A percentile compares a stretch with the other conserved stretches of the same genome.
These are phyloP conservation scores for Fereydounia khargensis DNA, from an alignment of 1,284 basidiomycete genomes.

Conservation along the genomic window DNA sequence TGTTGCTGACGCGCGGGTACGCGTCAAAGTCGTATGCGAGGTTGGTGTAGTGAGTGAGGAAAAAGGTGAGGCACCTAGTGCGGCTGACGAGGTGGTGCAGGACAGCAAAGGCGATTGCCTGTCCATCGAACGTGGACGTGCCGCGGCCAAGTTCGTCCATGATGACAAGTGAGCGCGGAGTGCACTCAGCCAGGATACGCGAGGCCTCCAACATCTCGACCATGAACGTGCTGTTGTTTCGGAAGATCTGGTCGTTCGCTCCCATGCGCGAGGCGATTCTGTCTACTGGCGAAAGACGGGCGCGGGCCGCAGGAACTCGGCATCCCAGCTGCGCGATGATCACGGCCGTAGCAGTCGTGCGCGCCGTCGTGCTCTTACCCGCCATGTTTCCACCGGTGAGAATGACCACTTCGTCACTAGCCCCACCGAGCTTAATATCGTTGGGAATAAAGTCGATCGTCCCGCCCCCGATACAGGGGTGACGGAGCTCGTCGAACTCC, in stretches of 20 bases:
- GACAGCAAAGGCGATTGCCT: slow-evolving; percentile 55
- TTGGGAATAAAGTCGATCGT: slow-evolving; percentile 85
- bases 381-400: slow-evolving; percentile 93
- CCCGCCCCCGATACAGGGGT: slow-evolving; percentile 65
- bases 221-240: slow-evolving; percentile 56
- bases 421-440: slow-evolving; percentile 79
- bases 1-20: slow-evolving; percentile 52
- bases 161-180: slow-evolving; percentile 55
- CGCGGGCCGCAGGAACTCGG: slow-evolving; percentile 82
- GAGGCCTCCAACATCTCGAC: slow-evolving; percentile 57
- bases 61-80: slow-evolving; percentile 54
- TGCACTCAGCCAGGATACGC: slow-evolving; percentile 53
- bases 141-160: slow-evolving; percentile 58
- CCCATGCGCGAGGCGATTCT: slow-evolving; percentile 97
- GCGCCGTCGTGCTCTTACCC: slow-evolving; percentile 65
- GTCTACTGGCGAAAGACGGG: slow-evolving; percentile 84
- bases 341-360: slow-evolving; percentile 93
- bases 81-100: slow-evolving; percentile 51
- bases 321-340: slow-evolving; percentile 99
- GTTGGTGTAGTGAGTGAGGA: slow-evolving; percentile 54
- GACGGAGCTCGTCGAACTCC: slow-evolving; percentile 77
- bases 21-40: slow-evolving; percentile 49
- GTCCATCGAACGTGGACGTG: slow-evolving; percentile 56
- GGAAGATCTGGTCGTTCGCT: slow-evolving; percentile 62
- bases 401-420: slow-evolving; percentile 75